These are phyloP conservation scores for Aspergillus ibericus DNA, from an alignment of 2,329 filamentous ascomycete genomes.

Conservation along the genomic window DNA sequence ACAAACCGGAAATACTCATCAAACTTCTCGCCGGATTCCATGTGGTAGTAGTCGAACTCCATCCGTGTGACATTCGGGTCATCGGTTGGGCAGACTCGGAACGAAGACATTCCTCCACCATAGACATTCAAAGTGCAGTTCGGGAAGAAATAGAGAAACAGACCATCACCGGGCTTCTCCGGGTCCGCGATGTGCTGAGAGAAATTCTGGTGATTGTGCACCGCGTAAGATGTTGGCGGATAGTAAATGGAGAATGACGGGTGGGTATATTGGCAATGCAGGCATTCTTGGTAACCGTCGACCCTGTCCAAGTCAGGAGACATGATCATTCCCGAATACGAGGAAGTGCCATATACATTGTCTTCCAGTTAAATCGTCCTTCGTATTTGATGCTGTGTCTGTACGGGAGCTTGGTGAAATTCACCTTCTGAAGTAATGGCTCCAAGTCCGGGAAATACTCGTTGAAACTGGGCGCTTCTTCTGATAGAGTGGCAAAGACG, in stretches of 20 bases:
- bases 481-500: conserved; percentile 53
- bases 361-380: conserved; percentile 61
- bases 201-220: conserved; percentile 57
- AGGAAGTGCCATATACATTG: conserved; percentile 43
- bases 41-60: conserved; percentile 62
- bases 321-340: not conserved
- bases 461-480: conserved; percentile 50
- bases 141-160: conserved; percentile 61
- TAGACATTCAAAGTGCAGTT: conserved; percentile 59
- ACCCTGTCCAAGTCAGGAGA: conserved; percentile 40
- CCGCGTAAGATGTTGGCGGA: conserved; percentile 56
- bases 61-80: conserved; percentile 54
- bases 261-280: conserved; percentile 61
- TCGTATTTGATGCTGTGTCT: conserved; percentile 56
- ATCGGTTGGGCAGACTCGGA: conserved; percentile 55
- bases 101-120: conserved; percentile 59
- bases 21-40: conserved; percentile 53
- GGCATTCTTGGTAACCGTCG: conserved; percentile 60
- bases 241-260: conserved; percentile 57
- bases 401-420: conserved; percentile 56
- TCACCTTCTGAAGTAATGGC: conserved; percentile 49
- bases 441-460: conserved; percentile 57
- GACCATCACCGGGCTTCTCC: conserved; percentile 53
- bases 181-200: conserved; percentile 58
- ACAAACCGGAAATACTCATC: conserved; percentile 59